A percentile compares a stretch with the other conserved stretches of the same genome.
These are phyloP conservation scores for Boletellus deceptivus DNA, from an alignment of 1,284 basidiomycete species.

Conservation along the genomic window DNA sequence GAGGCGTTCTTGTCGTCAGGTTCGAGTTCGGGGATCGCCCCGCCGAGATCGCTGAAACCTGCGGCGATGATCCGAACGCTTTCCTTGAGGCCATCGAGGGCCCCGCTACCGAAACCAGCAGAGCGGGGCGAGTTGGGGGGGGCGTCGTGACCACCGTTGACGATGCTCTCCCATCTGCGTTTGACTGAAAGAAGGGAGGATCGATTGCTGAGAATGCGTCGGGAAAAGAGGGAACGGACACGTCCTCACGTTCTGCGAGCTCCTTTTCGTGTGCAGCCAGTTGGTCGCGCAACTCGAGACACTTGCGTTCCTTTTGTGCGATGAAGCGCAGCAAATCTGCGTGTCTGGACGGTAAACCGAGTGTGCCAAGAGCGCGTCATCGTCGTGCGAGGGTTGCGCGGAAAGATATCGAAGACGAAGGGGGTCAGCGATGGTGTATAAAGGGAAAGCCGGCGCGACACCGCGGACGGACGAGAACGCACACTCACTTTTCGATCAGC, in stretches of 20 bases:
- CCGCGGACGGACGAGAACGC: background rate
- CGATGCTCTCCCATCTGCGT: slow-evolving; percentile 77
- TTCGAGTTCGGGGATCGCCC: slow-evolving; percentile 16
- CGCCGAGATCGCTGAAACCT: slow-evolving; percentile 31
- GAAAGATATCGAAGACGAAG: too few relatives aligned
- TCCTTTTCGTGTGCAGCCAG: slow-evolving; percentile 69
- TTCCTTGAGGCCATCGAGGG: slow-evolving; percentile 61
- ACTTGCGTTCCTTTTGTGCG: slow-evolving; percentile 79
- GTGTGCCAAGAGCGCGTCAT: background rate
- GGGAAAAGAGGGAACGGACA: background rate
- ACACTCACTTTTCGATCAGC: slow-evolving; percentile 29
- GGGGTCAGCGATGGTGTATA: too few relatives aligned
- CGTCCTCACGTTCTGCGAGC: slow-evolving; percentile 51
- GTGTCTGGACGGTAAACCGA: slow-evolving; percentile 46
- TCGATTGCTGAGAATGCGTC: background rate
- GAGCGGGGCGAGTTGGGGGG: slow-evolving; percentile 1
- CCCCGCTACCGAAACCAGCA: slow-evolving; percentile 28
- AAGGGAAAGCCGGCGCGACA: too few relatives aligned
- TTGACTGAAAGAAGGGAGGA: slow-evolving; percentile 47
- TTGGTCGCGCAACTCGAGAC: slow-evolving; percentile 72
- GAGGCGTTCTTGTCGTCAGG: background rate
- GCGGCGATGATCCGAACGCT: slow-evolving; percentile 57
- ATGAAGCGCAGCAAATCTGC: slow-evolving; percentile 74
- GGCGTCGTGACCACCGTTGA: slow-evolving; percentile 51
- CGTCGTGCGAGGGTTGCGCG: too few relatives aligned